phyloP scores from a whole-genome alignment of 169 alveolate species.

The Plasmodium reichenowi region DNA sequence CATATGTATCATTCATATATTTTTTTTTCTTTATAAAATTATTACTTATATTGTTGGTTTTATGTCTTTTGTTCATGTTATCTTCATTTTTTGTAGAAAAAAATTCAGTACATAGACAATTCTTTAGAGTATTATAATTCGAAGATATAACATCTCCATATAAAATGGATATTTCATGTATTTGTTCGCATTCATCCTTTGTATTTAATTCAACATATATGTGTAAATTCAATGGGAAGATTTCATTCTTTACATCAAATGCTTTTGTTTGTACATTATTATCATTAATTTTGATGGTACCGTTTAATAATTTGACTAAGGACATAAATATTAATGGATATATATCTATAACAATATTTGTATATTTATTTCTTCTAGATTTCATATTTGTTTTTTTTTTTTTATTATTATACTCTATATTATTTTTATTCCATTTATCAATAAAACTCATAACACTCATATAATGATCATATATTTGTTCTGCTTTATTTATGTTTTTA shows the following conservation, averaged over 20 bases:
- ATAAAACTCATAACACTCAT: slow-evolving; percentile 17
- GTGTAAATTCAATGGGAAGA: slow-evolving; percentile 24
- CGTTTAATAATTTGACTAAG: slow-evolving; percentile 31
- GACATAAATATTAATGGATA: slow-evolving; percentile 63
- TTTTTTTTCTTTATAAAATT: no score
- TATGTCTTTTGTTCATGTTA: not conserved
- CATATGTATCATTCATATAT: no score
- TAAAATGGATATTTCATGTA: slow-evolving; percentile 18
- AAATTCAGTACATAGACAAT: slow-evolving; percentile 26
- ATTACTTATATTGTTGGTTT: no score
- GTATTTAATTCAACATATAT: slow-evolving; percentile 33
- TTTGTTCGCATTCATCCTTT: slow-evolving; percentile 26
- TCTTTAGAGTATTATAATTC: slow-evolving; percentile 17
- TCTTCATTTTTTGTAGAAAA: not conserved
- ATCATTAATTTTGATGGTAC: slow-evolving; percentile 21
- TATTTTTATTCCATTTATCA: slow-evolving; percentile 35
- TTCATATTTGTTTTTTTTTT: slow-evolving; percentile 20
- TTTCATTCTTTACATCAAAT: slow-evolving; percentile 70
- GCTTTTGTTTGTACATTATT: slow-evolving; percentile 40
- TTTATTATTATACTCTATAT: slow-evolving; percentile 62
- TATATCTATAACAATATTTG: slow-evolving; percentile 62
- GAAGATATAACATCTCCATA: not conserved
- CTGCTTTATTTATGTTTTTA: not conserved
- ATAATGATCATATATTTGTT: slow-evolving; percentile 13
- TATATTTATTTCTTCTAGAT: slow-evolving; percentile 70